Percentiles rank a stretch among this genome's conserved stretches.
Conservation (phyloP, 2,329 filamentous ascomycete species). For the Neospermospora avenae region DNA sequence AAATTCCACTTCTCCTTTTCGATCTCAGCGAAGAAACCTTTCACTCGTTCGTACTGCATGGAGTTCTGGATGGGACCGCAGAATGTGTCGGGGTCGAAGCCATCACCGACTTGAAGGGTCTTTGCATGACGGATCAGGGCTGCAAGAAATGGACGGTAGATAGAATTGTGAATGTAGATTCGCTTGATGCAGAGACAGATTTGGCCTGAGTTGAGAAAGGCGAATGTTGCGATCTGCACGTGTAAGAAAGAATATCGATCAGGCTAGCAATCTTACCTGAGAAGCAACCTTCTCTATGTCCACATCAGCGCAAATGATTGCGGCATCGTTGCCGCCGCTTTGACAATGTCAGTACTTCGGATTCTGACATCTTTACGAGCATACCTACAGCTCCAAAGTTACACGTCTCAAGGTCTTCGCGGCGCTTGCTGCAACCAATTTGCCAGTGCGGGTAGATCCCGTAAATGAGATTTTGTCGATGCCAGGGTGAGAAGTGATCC, state of each 20-base stretch:
- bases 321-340: constrained; percentile 49
- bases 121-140: constrained; percentile 45
- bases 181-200: constrained; percentile 56
- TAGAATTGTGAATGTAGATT: constrained; percentile 57
- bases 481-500: constrained; percentile 50
- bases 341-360: background rate
- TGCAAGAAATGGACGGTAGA: constrained; percentile 54
- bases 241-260: background rate
- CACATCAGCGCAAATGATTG: constrained; percentile 51
- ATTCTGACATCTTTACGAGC: too few species aligned
- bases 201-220: constrained; percentile 53
- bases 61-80: constrained; percentile 60
- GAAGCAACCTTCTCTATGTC: constrained; percentile 45
- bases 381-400: constrained; percentile 33
- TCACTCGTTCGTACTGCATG: constrained; percentile 61
- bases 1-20: constrained; percentile 51
- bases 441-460: constrained; percentile 50
- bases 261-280: constrained; percentile 17
- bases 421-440: constrained; percentile 47
- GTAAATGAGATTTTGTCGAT: constrained; percentile 59
- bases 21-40: constrained; percentile 53
- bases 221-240: constrained; percentile 41
- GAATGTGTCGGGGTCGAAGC: constrained; percentile 39
- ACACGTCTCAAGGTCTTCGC: constrained; percentile 47
- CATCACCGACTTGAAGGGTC: constrained; percentile 40